A percentile compares a stretch with the other conserved stretches of the same genome.
Conservation (phyloP, 768 basidiomycete genomes). For the Kwoniella dendrophila region DNA sequence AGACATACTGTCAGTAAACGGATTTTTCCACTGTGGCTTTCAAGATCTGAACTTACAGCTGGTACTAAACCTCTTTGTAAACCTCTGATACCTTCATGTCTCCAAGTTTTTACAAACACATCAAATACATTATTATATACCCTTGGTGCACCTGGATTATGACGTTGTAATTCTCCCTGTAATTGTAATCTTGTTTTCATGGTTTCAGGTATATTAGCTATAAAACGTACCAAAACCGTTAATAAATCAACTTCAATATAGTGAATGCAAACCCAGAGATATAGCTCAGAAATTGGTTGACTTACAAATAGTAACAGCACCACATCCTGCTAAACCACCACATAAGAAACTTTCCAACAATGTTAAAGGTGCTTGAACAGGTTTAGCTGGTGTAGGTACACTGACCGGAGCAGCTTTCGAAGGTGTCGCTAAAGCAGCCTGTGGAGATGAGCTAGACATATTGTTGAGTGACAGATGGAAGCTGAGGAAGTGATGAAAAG, state of each 20-base stretch:
- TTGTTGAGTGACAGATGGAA: background rate
- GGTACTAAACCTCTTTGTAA: slow-evolving; percentile 87
- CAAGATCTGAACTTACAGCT: slow-evolving; percentile 65
- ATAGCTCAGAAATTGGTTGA: no score
- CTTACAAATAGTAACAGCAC: slow-evolving; percentile 66
- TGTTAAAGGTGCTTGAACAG: slow-evolving; percentile 30
- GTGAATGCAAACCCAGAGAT: no score
- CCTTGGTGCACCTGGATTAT: slow-evolving; percentile 57
- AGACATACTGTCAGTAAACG: background rate
- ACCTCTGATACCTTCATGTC: slow-evolving; percentile 85
- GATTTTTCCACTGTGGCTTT: background rate
- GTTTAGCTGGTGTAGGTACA: slow-evolving; percentile 25
- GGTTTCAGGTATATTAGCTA: slow-evolving; percentile 60
- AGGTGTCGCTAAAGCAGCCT: slow-evolving; percentile 22
- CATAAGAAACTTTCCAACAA: slow-evolving; percentile 65
- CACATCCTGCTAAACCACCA: slow-evolving; percentile 87
- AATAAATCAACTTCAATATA: background rate
- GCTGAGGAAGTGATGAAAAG: background rate
- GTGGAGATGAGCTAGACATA: slow-evolving; percentile 26
- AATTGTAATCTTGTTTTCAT: slow-evolving; percentile 95
- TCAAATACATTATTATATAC: slow-evolving; percentile 91
- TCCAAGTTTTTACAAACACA: slow-evolving; percentile 82
- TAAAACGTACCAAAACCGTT: background rate
- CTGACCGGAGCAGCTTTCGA: slow-evolving; percentile 16
- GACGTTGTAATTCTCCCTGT: slow-evolving; percentile 88